These are phyloP conservation scores for Colletotrichum tropicale DNA, from an alignment of 2,329 filamentous ascomycete genomes.

Conservation along the genomic window DNA sequence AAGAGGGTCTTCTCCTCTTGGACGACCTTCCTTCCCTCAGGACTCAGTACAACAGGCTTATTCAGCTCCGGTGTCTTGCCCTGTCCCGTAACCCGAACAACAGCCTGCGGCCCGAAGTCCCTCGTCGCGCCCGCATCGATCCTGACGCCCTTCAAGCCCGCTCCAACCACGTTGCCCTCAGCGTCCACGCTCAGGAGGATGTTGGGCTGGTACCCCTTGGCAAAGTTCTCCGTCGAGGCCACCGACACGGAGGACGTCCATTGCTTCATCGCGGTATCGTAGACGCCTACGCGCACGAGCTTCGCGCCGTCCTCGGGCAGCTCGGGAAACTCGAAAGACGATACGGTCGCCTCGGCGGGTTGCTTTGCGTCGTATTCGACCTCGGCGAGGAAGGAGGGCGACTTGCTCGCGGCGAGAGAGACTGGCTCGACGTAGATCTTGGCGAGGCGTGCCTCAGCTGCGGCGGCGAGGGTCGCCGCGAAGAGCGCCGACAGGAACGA, in stretches of 20 bases:
- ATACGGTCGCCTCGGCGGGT: conserved; percentile 48
- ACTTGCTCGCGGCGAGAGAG: conserved; percentile 29
- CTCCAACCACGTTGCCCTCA: conserved; percentile 51
- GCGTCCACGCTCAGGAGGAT: conserved; percentile 57
- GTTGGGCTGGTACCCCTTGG: conserved; percentile 64
- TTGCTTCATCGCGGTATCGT: conserved; percentile 46
- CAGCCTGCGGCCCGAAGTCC: conserved; percentile 67
- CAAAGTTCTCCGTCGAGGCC: conserved; percentile 60
- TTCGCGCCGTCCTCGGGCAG: conserved; percentile 42
- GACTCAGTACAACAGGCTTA: conserved; percentile 65
- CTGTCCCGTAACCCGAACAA: conserved; percentile 49
- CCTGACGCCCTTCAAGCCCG: conserved; percentile 56
- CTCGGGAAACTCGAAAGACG: conserved; percentile 62
- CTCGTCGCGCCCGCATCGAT: conserved; percentile 69
- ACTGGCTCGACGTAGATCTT: conserved; percentile 62
- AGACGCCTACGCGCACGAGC: conserved; percentile 64
- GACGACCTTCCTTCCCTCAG: conserved; percentile 63
- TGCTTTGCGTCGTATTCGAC: conserved; percentile 58
- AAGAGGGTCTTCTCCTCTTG: conserved; percentile 68
- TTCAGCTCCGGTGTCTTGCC: conserved; percentile 66
- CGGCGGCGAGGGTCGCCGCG: conserved; percentile 42
- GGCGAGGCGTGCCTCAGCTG: conserved; percentile 48
- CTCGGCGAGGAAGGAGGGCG: conserved; percentile 56
- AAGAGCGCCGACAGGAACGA: conserved; percentile 46
- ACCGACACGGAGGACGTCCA: conserved; percentile 64